These are phyloP conservation scores for Emericellopsis atlantica DNA, from an alignment of 2,329 filamentous ascomycete species.

Conservation along the genomic window DNA sequence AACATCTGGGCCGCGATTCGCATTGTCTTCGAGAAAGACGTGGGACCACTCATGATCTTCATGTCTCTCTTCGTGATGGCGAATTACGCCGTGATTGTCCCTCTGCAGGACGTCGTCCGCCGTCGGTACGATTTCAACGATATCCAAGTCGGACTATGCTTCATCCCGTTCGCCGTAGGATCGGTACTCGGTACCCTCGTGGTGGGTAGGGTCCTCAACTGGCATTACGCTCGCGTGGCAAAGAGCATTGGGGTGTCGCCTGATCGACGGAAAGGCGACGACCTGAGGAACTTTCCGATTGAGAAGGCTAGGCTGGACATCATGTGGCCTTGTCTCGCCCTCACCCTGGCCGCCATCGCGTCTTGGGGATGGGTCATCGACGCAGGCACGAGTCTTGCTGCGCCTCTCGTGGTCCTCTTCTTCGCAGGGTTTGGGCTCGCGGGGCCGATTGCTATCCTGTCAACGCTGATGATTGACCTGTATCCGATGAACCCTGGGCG, in stretches of 20 bases:
- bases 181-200: slow-evolving; percentile 19
- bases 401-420: slow-evolving; percentile 25
- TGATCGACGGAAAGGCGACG: slow-evolving; percentile 27
- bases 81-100: slow-evolving; percentile 17
- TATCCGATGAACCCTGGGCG: slow-evolving; percentile 26
- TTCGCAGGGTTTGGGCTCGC: slow-evolving; percentile 20
- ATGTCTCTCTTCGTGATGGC: slow-evolving; percentile 20
- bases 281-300: slow-evolving; percentile 20
- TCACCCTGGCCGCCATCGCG: slow-evolving; percentile 27
- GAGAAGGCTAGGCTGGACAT: slow-evolving; percentile 23
- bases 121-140: slow-evolving; percentile 18
- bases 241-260: slow-evolving; percentile 31
- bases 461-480: slow-evolving; percentile 27
- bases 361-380: slow-evolving; percentile 30
- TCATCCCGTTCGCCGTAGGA: slow-evolving; percentile 23
- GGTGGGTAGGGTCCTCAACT: slow-evolving; percentile 42
- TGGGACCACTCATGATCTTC: slow-evolving; percentile 18
- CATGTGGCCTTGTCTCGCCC: slow-evolving; percentile 23
- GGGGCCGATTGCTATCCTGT: slow-evolving; percentile 25
- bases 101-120: slow-evolving; percentile 18
- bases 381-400: slow-evolving; percentile 21
- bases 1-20: slow-evolving; percentile 16
- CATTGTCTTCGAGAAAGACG: slow-evolving; percentile 17
- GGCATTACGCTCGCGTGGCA: slow-evolving; percentile 45
- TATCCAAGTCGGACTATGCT: slow-evolving; percentile 28